Evolutionary conservation across 768 basidiomycete genomes (phyloP).

Genomic region (Phallus indusiatus): DNA sequence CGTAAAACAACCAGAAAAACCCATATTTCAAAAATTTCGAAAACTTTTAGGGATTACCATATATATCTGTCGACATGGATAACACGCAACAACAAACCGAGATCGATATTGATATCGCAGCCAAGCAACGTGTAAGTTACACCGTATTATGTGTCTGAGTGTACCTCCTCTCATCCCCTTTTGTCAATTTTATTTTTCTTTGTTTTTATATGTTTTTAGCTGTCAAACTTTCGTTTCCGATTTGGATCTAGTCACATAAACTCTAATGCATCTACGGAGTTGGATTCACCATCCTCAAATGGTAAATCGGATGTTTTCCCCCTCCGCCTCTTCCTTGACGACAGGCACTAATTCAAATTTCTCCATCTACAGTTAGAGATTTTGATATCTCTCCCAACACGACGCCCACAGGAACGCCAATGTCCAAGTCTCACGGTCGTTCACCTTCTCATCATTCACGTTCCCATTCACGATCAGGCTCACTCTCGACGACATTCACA

Average conservation of each 20-base stretch:
- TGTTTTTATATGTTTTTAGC: background rate
- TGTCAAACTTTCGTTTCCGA: constrained; percentile 8
- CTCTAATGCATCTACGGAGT: background rate
- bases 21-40: background rate
- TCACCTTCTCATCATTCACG: constrained; percentile 60
- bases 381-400: constrained; percentile 22
- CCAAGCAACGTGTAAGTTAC: constrained; percentile 32
- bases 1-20: background rate
- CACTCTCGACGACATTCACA: constrained; percentile 29
- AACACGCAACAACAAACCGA: constrained; percentile 18
- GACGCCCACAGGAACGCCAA: constrained; percentile 29
- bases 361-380: constrained; percentile 59
- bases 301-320: background rate
- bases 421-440: constrained; percentile 41
- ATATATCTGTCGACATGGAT: constrained; percentile 29
- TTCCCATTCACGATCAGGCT: constrained; percentile 32
- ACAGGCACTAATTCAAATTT: constrained; percentile 46
- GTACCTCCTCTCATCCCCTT: constrained; percentile 15
- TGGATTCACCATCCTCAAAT: background rate
- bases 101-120: constrained; percentile 26
- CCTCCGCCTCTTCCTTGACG: background rate
- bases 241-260: background rate
- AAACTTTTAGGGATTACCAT: constrained; percentile 8
- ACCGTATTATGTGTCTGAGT: background rate
- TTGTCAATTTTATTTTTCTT: background rate